phyloP scores from a whole-genome alignment of 371 early-diverging fungal genomes.

The Phascolomyces articulosus region DNA sequence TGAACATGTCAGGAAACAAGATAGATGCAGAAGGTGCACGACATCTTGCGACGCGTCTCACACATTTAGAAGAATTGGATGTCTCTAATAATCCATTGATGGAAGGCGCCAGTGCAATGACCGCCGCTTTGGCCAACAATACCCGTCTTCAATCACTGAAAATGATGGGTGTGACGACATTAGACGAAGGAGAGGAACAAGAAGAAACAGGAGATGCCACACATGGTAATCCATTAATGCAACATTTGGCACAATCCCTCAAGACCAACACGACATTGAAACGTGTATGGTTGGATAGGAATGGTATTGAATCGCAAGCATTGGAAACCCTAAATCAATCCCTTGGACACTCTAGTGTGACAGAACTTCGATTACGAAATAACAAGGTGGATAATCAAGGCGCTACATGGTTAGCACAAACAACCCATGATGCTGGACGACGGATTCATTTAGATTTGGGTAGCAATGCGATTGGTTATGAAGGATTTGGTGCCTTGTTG shows the following conservation, averaged over 20 bases:
- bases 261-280: constrained; percentile 34
- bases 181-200: constrained; percentile 15
- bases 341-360: constrained; percentile 19
- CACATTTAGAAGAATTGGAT: constrained; percentile 47
- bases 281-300: constrained; percentile 54
- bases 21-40: constrained; percentile 42
- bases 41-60: constrained; percentile 26
- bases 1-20: constrained; percentile 51
- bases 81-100: constrained; percentile 59
- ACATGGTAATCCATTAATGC: constrained; percentile 51
- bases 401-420: constrained; percentile 33
- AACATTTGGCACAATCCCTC: constrained; percentile 32
- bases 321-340: constrained; percentile 14
- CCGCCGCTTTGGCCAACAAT: constrained; percentile 36
- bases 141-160: constrained; percentile 39
- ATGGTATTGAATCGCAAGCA: constrained; percentile 45
- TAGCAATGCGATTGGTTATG: constrained; percentile 46
- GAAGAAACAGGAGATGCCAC: constrained; percentile 24
- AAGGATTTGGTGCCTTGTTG: constrained; percentile 45
- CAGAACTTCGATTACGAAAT: constrained; percentile 49
- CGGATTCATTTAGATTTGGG: constrained; percentile 50
- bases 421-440: constrained; percentile 6
- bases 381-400: constrained; percentile 60
- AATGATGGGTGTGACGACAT: constrained; percentile 43
- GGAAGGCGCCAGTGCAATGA: constrained; percentile 46